These are phyloP conservation scores for Pichia insulana DNA, from an alignment of 805 yeast genomes.

Conservation along the genomic window DNA sequence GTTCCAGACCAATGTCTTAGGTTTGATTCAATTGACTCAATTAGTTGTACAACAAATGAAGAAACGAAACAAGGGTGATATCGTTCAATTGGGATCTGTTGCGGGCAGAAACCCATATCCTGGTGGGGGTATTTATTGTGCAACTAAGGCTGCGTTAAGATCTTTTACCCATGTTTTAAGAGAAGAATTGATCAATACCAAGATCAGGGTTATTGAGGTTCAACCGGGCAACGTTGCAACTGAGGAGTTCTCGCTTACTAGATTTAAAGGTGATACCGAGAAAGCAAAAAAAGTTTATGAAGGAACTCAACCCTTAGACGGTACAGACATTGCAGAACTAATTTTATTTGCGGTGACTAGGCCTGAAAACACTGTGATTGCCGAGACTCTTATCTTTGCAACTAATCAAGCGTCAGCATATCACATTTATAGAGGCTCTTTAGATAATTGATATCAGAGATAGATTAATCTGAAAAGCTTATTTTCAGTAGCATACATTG, in stretches of 20 bases:
- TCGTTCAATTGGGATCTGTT: slow-evolving; percentile 66
- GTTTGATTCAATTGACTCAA: slow-evolving; percentile 78
- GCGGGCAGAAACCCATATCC: slow-evolving; percentile 78
- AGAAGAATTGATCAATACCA: slow-evolving; percentile 44
- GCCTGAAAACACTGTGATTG: slow-evolving; percentile 63
- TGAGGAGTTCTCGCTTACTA: slow-evolving; percentile 53
- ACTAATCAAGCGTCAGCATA: slow-evolving; percentile 75
- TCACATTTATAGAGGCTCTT: slow-evolving; percentile 40
- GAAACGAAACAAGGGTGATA: slow-evolving; percentile 61
- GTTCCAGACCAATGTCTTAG: slow-evolving; percentile 83
- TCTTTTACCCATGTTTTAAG: slow-evolving; percentile 61
- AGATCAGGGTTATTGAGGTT: slow-evolving; percentile 60
- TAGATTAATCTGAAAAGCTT: no score
- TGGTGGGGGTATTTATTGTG: slow-evolving; percentile 72
- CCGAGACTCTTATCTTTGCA: slow-evolving; percentile 78
- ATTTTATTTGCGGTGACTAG: slow-evolving; percentile 62
- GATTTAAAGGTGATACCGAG: slow-evolving; percentile 53
- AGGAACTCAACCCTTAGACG: slow-evolving; percentile 61
- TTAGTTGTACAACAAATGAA: slow-evolving; percentile 65
- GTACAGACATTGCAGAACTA: slow-evolving; percentile 68
- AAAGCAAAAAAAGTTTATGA: slow-evolving; percentile 58
- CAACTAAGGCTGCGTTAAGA: slow-evolving; percentile 64
- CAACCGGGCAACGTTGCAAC: slow-evolving; percentile 80
- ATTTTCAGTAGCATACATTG: no score
- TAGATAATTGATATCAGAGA: slow-evolving; percentile 5